phyloP scores from a whole-genome alignment of 768 basidiomycete species.

The Galerina sulciceps region DNA sequence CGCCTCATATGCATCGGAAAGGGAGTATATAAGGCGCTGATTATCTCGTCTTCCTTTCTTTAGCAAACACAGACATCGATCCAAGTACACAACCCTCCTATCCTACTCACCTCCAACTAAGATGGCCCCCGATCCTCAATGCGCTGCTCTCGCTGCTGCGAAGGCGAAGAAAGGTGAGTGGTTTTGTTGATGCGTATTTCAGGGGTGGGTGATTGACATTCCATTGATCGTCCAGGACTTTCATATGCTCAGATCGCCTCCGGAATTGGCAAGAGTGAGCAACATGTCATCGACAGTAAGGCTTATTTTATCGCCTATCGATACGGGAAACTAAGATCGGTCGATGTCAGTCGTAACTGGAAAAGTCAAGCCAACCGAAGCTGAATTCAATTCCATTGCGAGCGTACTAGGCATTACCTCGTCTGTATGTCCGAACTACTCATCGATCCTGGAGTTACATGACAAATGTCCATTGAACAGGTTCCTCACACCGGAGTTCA shows the following conservation, averaged over 20 bases:
- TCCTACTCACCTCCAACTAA: not conserved
- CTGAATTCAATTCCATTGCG: slow-evolving; percentile 56
- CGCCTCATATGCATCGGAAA: not conserved
- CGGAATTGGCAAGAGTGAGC: slow-evolving; percentile 42
- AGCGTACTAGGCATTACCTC: slow-evolving; percentile 41
- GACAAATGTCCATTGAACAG: slow-evolving; percentile 12
- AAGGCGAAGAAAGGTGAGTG: slow-evolving; percentile 52
- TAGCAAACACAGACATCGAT: not conserved
- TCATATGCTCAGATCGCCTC: slow-evolving; percentile 53
- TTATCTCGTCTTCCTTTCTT: slow-evolving; percentile 10
- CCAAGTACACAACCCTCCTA: slow-evolving; percentile 1
- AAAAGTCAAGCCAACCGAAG: slow-evolving; percentile 39
- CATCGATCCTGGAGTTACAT: not conserved
- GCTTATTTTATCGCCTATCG: not conserved
- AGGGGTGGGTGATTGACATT: no score
- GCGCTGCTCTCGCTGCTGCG: slow-evolving; percentile 60
- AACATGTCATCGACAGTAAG: slow-evolving; percentile 61
- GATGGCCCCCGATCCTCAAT: slow-evolving; percentile 60
- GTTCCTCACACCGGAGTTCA: slow-evolving; percentile 33
- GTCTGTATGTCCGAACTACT: slow-evolving; percentile 28
- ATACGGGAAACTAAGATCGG: not conserved
- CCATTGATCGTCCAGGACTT: slow-evolving; percentile 39
- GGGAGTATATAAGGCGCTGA: slow-evolving; percentile 19
- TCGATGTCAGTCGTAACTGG: slow-evolving; percentile 53
- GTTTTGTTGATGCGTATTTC: no score